A percentile compares a stretch with the other conserved stretches of the same genome.
These are phyloP conservation scores for Nicotiana otophora DNA, from an alignment of 257 asterid species.

Conservation along the genomic window DNA sequence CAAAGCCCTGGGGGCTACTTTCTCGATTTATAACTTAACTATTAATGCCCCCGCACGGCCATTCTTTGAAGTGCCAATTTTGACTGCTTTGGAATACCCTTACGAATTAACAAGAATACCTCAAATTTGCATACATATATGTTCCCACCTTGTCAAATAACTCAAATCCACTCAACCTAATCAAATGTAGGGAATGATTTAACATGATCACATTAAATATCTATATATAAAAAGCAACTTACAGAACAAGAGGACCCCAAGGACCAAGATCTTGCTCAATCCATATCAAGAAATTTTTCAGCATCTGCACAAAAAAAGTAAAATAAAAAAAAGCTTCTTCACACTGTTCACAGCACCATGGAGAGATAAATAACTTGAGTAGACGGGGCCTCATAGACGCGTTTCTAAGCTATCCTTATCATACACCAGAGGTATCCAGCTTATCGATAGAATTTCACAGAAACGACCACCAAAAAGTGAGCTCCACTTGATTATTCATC, in stretches of 20 bases:
- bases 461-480: background rate
- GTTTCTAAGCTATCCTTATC: background rate
- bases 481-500: background rate
- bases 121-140: background rate
- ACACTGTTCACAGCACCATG: background rate
- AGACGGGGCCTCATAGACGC: background rate
- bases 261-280: conserved; percentile 94
- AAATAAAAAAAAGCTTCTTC: background rate
- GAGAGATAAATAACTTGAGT: background rate
- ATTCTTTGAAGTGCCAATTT: background rate
- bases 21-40: background rate
- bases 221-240: conserved; percentile 34
- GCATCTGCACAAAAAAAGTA: conserved; percentile 43
- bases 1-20: no score
- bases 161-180: background rate
- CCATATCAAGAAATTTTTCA: conserved; percentile 87
- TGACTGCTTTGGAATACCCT: background rate
- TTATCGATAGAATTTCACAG: background rate
- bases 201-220: background rate
- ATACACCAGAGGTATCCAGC: background rate
- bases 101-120: background rate
- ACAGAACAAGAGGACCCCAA: conserved; percentile 99
- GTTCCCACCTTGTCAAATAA: background rate
- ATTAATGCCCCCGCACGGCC: background rate
- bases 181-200: background rate